Base-by-base conservation (phyloP, 148 eudicot species). In the Rhododendron kiyosumense region DNA sequence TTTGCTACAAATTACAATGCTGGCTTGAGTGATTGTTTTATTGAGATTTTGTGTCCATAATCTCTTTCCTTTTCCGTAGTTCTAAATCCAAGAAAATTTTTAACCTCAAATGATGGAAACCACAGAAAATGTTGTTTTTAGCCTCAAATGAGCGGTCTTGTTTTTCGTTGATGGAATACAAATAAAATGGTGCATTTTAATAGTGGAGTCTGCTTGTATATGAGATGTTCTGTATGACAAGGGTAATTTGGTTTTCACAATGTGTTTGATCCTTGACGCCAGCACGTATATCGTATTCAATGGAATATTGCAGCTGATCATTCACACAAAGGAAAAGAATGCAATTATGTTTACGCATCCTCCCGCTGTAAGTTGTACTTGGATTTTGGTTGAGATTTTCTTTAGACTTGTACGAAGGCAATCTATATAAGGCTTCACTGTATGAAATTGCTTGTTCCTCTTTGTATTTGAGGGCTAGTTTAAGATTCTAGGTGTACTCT, bases 331-430 rank as follows among this genome's bases (percentile, higher is more conserved):
- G 95, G 96, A 96, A 86, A 96, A 94, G 94, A 93, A 94, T 75
- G 97, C 96, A 30, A 93, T 96, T 85, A 87, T 96, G 90, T 96
- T 95, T 85, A 95, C 98, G 81, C 93, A 96, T 90, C 95, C 99
- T 78, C 98, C 97, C 13, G 71, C 93, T 84, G 98, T 96, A 94
- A 81, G 98, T 88, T 87, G 13, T 36, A 77, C 63, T 59, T 65
- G 51, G 81, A 26, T 81, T 77, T 48, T 38, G 38, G 65, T 30
- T 84, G 32, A 34, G 46, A 84, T 51, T 84, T 84, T 84, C 34
- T 52, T 74, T 73, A 15, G 18, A 17, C 45, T 26, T 26, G n/a
- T 73, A 15, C 0, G 22, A 12, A 71, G 14, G 20, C 30, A 36
- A 54, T 84, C 18, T 75, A 2, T 54, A 28, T 20, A 14, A 20